These are phyloP conservation scores for Aspergillus uvarum DNA, from an alignment of 2,329 filamentous ascomycete genomes.

Conservation along the genomic window DNA sequence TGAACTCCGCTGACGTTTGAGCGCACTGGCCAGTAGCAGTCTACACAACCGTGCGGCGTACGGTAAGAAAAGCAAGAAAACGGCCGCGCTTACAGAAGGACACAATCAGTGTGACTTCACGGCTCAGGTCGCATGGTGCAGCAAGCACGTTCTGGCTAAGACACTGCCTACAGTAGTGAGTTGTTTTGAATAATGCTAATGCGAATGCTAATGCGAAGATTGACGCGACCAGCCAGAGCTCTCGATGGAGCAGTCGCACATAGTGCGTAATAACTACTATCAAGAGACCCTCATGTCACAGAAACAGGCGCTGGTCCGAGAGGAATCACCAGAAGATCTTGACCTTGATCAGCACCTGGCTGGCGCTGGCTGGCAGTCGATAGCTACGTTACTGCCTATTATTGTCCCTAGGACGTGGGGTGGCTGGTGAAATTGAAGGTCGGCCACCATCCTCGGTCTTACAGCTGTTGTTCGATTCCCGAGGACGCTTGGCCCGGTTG, in stretches of 20 bases:
- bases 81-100: slow-evolving; percentile 3
- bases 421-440: slow-evolving; percentile 13
- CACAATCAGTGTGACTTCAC: slow-evolving; percentile 5
- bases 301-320: neutral
- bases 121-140: slow-evolving; percentile 2
- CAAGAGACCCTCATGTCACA: too few relatives aligned
- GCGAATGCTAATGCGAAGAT: neutral
- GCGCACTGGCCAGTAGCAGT: neutral
- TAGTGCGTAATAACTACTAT: neutral
- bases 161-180: neutral
- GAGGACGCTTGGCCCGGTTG: slow-evolving; percentile 19
- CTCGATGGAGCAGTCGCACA: neutral
- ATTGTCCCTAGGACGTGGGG: slow-evolving; percentile 14
- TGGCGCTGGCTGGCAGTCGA: slow-evolving; percentile 11
- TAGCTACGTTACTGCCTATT: slow-evolving; percentile 3
- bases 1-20: slow-evolving; percentile 13
- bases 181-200: neutral
- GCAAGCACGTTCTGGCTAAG: neutral
- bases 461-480: slow-evolving; percentile 10
- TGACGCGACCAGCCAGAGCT: slow-evolving; percentile 13
- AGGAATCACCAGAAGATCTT: neutral
- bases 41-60: neutral
- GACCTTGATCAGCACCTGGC: neutral
- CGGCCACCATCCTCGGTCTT: slow-evolving; percentile 4
- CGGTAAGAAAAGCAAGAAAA: slow-evolving; percentile 5